Evolutionary conservation across 345 rosid species (phyloP).

Genomic region (Gossypioides kirkii): DNA sequence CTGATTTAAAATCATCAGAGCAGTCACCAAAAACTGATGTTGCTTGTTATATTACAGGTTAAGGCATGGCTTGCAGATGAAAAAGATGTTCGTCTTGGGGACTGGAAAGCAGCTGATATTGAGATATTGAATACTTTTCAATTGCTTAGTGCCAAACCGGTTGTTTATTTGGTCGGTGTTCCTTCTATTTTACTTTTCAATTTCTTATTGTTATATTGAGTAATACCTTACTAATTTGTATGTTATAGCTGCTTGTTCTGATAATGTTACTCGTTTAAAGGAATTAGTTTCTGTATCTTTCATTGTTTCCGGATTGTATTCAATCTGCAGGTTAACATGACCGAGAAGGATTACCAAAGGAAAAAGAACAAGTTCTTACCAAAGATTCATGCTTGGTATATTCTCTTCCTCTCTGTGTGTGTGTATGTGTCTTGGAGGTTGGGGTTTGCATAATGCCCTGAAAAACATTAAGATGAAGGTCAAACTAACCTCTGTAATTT

Average conservation of each 20-base stretch:
- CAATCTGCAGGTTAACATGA: conserved; percentile 78
- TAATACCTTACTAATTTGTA: background rate
- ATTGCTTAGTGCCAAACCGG: conserved; percentile 93
- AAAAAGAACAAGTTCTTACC: conserved; percentile 96
- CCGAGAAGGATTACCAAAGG: conserved; percentile 91
- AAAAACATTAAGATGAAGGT: too few relatives aligned
- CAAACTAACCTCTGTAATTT: too few relatives aligned
- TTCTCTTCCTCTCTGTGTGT: background rate
- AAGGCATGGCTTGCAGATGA: conserved; percentile 78
- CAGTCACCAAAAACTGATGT: background rate
- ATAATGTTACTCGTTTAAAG: background rate
- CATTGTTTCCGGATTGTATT: background rate
- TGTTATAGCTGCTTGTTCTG: background rate
- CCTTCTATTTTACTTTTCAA: background rate
- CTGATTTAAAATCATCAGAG: background rate
- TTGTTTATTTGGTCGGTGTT: conserved; percentile 79
- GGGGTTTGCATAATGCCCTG: background rate
- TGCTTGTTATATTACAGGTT: conserved; percentile 41
- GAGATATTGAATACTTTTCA: conserved; percentile 93
- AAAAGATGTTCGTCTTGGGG: conserved; percentile 89
- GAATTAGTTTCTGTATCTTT: conserved; percentile 12
- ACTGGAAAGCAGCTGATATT: conserved; percentile 94
- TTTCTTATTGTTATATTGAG: background rate
- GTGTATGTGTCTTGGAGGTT: background rate
- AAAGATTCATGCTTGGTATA: conserved; percentile 96